Percentiles rank a stretch among this genome's conserved stretches.
Conservation (phyloP, 352 stramenopile genomes). For the Hyaloperonospora brassicae region DNA sequence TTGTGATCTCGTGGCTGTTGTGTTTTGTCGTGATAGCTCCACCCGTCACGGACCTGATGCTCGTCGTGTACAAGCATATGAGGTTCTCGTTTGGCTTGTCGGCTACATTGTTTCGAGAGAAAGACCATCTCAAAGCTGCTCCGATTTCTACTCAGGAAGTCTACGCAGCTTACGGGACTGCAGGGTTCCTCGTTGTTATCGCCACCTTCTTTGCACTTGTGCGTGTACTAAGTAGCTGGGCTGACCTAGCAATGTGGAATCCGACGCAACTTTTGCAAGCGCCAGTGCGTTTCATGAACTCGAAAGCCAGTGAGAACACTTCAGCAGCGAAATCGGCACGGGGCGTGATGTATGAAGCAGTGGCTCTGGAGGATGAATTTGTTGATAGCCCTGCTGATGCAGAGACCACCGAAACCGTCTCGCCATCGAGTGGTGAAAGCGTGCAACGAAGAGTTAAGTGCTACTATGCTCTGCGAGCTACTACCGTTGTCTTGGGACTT, state of each 20-base stretch:
- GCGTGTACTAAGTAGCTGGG: conserved; percentile 7
- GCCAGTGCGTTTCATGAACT: not conserved
- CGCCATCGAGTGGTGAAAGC: not conserved
- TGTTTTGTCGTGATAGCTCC: conserved; percentile 22
- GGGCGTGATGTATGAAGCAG: too few species aligned
- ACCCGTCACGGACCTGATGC: conserved; percentile 31
- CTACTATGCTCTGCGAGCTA: conserved; percentile 5
- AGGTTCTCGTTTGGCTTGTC: conserved; percentile 35
- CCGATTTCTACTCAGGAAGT: conserved; percentile 28
- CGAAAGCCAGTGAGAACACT: not conserved
- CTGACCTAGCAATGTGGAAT: conserved; percentile 16
- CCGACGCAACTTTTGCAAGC: conserved; percentile 5
- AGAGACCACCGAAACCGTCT: not conserved
- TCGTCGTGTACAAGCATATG: conserved; percentile 29
- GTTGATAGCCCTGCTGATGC: not conserved
- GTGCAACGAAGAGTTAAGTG: not conserved
- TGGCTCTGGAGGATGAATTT: too few species aligned
- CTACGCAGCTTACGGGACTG: conserved; percentile 19
- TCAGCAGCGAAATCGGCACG: not conserved
- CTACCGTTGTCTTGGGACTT: conserved; percentile 10
- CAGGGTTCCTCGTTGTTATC: conserved; percentile 12
- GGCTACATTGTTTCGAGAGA: conserved; percentile 19
- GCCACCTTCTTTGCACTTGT: conserved; percentile 16
- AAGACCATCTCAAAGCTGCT: conserved; percentile 25
- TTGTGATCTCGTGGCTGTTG: too few species aligned